These are phyloP conservation scores for Linaria vulgaris DNA, from an alignment of 257 asterid genomes.

Conservation along the genomic window DNA sequence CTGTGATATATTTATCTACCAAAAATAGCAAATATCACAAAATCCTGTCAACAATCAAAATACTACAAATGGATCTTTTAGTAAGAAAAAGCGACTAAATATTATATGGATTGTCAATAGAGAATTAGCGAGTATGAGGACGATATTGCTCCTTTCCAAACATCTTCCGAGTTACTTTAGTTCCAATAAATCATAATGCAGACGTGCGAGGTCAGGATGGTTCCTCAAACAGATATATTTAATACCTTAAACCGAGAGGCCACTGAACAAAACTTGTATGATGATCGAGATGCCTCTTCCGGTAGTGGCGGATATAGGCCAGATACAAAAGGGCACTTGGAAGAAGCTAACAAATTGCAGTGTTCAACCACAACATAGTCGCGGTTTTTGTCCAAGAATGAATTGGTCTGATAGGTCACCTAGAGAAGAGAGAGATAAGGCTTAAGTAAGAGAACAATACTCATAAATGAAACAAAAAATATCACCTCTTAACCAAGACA, in stretches of 20 bases:
- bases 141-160: too few relatives aligned
- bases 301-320: slow-evolving; percentile 85
- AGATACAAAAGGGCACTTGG: slow-evolving; percentile 72
- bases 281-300: slow-evolving; percentile 89
- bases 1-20: too few relatives aligned
- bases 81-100: too few relatives aligned
- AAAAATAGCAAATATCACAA: too few relatives aligned
- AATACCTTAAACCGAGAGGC: slow-evolving; percentile 95
- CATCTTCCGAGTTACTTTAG: background rate
- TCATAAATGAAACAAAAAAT: slow-evolving; percentile 1
- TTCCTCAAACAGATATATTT: slow-evolving; percentile 22
- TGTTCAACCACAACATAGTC: slow-evolving; percentile 98
- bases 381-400: slow-evolving; percentile 92
- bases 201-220: slow-evolving; percentile 12
- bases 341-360: slow-evolving; percentile 84
- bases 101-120: too few relatives aligned
- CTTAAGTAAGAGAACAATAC: slow-evolving; percentile 26
- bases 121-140: too few relatives aligned
- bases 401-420: slow-evolving; percentile 91
- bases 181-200: slow-evolving; percentile 6
- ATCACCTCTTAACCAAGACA: slow-evolving; percentile 21
- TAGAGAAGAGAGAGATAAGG: slow-evolving; percentile 35
- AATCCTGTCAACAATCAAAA: too few relatives aligned
- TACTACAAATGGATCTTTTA: too few relatives aligned
- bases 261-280: slow-evolving; percentile 96